These are phyloP conservation scores for Leptographium galeiforme DNA, from an alignment of 2,329 filamentous ascomycete genomes.

Conservation along the genomic window DNA sequence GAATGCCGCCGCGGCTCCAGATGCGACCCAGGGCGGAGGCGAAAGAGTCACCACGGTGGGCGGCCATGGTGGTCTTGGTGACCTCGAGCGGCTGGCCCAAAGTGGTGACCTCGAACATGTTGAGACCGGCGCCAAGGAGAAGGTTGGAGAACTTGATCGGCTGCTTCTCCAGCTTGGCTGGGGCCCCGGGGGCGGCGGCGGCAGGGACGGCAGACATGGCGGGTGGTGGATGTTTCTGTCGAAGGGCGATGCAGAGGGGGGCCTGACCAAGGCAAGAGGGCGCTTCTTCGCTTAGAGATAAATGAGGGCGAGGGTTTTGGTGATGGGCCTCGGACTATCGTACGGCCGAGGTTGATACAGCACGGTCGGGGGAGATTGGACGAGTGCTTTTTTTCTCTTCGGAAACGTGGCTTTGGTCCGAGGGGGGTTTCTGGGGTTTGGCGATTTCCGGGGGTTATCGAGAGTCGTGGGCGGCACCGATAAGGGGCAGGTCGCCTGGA, in stretches of 20 bases:
- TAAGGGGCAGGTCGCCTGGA: background rate
- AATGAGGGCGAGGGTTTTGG: background rate
- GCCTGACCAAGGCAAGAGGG: slow-evolving; percentile 97
- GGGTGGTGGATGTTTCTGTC: slow-evolving; percentile 11
- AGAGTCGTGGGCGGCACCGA: background rate
- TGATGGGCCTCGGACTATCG: slow-evolving; percentile 6
- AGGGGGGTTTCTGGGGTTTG: background rate
- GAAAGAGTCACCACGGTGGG: slow-evolving; percentile 85
- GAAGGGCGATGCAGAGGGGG: slow-evolving; percentile 17
- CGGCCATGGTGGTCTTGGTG: slow-evolving; percentile 98
- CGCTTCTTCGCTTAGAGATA: slow-evolving; percentile 60
- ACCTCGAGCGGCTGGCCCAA: slow-evolving; percentile 81
- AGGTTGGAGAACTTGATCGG: slow-evolving; percentile 99
- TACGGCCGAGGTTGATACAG: slow-evolving; percentile 5
- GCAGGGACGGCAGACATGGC: slow-evolving; percentile 50
- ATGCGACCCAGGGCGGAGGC: slow-evolving; percentile 67
- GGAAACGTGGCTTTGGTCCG: background rate
- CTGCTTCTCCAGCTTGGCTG: slow-evolving; percentile 78
- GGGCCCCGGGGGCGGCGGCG: slow-evolving; percentile 34
- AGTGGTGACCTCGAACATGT: slow-evolving; percentile 77
- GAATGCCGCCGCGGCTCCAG: slow-evolving; percentile 83
- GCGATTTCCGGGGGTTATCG: background rate
- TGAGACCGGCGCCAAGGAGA: slow-evolving; percentile 83
- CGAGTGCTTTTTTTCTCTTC: background rate
- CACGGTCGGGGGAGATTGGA: background rate